Conservation (phyloP, 345 rosid species). For the Eutrema yunnanense region DNA sequence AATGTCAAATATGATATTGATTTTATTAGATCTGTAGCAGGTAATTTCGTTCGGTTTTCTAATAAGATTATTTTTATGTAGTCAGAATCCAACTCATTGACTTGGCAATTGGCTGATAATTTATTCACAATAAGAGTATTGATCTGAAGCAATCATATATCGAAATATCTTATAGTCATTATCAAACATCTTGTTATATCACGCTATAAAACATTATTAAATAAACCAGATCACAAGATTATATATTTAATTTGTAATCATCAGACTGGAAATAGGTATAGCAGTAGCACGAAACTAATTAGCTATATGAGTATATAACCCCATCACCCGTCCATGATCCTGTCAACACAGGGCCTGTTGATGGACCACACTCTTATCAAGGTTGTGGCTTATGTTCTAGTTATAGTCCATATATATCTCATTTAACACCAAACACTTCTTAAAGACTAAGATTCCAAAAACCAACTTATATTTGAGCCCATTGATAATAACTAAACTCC, state of each 20-base stretch:
- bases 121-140: neutral
- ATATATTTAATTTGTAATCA: neutral
- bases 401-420: neutral
- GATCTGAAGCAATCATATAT: neutral
- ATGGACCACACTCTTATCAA: conserved; percentile 1
- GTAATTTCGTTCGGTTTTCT: neutral
- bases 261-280: neutral
- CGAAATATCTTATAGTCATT: neutral
- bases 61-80: neutral
- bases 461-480: no score
- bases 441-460: neutral
- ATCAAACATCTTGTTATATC: neutral
- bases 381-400: neutral
- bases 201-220: neutral
- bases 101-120: conserved; percentile 16
- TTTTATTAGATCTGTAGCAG: conserved; percentile 7
- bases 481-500: no score
- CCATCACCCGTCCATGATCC: neutral
- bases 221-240: neutral
- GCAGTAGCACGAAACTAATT: neutral
- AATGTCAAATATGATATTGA: neutral
- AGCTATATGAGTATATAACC: neutral
- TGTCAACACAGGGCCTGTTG: neutral
- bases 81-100: conserved; percentile 8
- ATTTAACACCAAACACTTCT: neutral